Evolutionary conservation across 192 early-diverging fungal genomes (phyloP), one percentile per base, ranked within the genome.

Genomic region (Chytriomyces hyalinus): DNA sequence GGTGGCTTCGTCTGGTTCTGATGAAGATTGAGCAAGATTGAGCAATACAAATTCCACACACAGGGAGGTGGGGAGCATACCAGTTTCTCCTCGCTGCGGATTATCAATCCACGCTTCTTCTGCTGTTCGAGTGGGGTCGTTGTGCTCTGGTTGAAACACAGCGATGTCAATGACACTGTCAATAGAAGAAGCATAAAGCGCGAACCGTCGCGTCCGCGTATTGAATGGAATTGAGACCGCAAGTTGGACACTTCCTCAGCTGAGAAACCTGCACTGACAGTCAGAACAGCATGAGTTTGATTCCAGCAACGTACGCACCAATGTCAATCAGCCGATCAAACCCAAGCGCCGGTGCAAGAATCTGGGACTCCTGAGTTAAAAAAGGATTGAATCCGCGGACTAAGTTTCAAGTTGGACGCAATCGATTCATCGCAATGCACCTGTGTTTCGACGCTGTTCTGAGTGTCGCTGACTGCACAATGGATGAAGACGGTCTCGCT

Each of bases 81-180:
- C 62, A 65, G 24, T 65, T 13, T 49, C 64, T 7, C 9, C 15
- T 47, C 66, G 66, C 11, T 20, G 66, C 49, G 13, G 24, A 51
- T 79, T 79, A 49, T 79, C 78, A 5, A 79, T 79, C 78, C 78
- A 79, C 5, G 61, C 78, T 36, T 79, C 78, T 60, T 79, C 78
- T 15, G 79, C 79, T 61, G 47, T 65, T 48, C 67, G 20, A 13
- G 71, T 65, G 47, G 43, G 13, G 17, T 62, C 53, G 47, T 28
- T 13, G 6, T 43, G 61, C 24, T 65, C 71, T 67, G 60, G 8
- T 15, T n/a, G 44, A 17, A 8, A 59, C 20, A 15, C 0, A 17
- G 44, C 28, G 11, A 3, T 11, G 7, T 50, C 13, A 26, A 22
- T 5, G 36, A 43, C 63, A 50, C 22, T 10, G 13, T 24, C 36